Evolutionary conservation across 2,329 filamentous ascomycete genomes (phyloP).

Genomic region (Didymella lethalis): DNA sequence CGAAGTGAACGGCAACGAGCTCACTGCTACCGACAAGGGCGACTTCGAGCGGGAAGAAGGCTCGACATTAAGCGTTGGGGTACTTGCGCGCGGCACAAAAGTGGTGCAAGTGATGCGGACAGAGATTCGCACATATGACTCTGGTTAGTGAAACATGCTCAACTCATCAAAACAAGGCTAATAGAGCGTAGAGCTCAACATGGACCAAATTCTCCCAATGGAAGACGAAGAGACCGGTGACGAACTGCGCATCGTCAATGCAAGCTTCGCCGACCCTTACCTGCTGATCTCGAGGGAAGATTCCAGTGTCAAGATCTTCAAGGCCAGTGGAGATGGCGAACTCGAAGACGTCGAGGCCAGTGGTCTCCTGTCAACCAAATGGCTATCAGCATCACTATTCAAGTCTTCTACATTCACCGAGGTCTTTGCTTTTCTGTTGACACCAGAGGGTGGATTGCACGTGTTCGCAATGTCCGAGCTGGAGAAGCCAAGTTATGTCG

Average conservation of each 20-base stretch:
- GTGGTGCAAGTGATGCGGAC: constrained; percentile 88
- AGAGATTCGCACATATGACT: constrained; percentile 90
- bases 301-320: constrained; percentile 77
- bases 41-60: constrained; percentile 94
- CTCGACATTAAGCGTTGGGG: constrained; percentile 83
- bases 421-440: constrained; percentile 79
- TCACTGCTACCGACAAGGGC: constrained; percentile 78
- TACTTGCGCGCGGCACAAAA: constrained; percentile 78
- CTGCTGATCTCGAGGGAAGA: constrained; percentile 85
- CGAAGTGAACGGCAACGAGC: constrained; percentile 73
- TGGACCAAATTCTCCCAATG: constrained; percentile 92
- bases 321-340: constrained; percentile 82
- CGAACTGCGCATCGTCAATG: constrained; percentile 78
- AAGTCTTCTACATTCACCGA: constrained; percentile 65
- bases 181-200: constrained; percentile 71
- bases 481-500: constrained; percentile 73
- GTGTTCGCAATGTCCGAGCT: constrained; percentile 81
- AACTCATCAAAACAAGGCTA: neutral
- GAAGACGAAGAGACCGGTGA: constrained; percentile 81
- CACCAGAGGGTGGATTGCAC: constrained; percentile 74
- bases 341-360: constrained; percentile 80
- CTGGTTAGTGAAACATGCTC: constrained; percentile 65
- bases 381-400: constrained; percentile 86
- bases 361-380: constrained; percentile 69
- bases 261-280: constrained; percentile 87